phyloP scores from a whole-genome alignment of 345 rosid genomes.

The Triadica sebifera region DNA sequence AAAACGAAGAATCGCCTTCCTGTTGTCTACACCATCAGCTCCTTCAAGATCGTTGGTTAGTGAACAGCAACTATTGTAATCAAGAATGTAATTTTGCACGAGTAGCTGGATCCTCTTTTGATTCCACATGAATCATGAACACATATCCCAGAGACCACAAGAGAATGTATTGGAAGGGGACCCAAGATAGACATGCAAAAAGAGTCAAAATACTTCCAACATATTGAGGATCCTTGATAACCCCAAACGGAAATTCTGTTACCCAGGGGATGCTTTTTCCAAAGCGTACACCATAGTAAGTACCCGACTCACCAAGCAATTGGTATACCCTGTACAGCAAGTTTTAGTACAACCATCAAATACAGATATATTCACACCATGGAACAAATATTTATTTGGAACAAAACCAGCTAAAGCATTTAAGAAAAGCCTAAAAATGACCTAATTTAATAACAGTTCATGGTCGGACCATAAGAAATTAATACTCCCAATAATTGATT shows the following conservation, averaged over 20 bases:
- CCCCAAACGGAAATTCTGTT: slow-evolving; percentile 77
- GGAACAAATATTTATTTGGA: background rate
- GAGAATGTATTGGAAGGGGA: slow-evolving; percentile 75
- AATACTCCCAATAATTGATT: background rate
- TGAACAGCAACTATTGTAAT: slow-evolving; percentile 14
- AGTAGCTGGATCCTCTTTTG: slow-evolving; percentile 58
- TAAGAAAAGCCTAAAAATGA: background rate
- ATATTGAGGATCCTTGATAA: slow-evolving; percentile 84
- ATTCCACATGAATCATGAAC: slow-evolving; percentile 66
- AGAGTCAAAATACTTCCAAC: slow-evolving; percentile 85
- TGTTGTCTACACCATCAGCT: background rate
- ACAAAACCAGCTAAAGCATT: background rate
- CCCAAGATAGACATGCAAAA: slow-evolving; percentile 69
- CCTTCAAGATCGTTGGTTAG: slow-evolving; percentile 9
- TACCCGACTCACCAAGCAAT: slow-evolving; percentile 86
- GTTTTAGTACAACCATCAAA: slow-evolving; percentile 1
- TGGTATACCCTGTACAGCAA: slow-evolving; percentile 67
- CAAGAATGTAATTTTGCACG: slow-evolving; percentile 63
- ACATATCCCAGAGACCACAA: slow-evolving; percentile 72
- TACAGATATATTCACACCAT: slow-evolving; percentile 1
- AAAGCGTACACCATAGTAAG: slow-evolving; percentile 81
- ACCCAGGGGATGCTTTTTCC: slow-evolving; percentile 86
- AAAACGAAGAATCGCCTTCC: slow-evolving; percentile 2
- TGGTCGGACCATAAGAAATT: background rate
- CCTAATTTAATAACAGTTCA: background rate